Percentiles rank a stretch among this genome's conserved stretches.
Conservation (phyloP, 129 eudicot genomes). For the Artemisia tridentata region DNA sequence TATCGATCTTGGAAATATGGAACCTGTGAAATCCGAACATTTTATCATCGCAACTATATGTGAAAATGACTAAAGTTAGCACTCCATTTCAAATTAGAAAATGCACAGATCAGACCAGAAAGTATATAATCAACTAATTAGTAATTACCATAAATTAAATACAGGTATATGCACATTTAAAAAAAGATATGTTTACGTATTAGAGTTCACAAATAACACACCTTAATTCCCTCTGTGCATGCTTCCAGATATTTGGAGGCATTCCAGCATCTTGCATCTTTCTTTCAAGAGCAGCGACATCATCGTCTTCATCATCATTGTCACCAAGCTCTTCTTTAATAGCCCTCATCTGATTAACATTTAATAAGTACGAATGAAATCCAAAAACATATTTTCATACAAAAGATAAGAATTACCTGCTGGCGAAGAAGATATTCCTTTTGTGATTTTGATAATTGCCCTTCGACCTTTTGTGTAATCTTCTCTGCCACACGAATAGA, state of each 20-base stretch:
- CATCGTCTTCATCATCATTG: constrained; percentile 96
- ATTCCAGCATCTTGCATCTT: constrained; percentile 95
- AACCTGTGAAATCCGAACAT: too few relatives aligned
- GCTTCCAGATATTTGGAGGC: constrained; percentile 93
- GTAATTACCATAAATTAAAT: not conserved
- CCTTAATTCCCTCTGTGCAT: constrained; percentile 93
- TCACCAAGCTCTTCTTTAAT: constrained; percentile 98
- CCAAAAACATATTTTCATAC: constrained; percentile 3
- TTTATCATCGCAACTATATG: not conserved
- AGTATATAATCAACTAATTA: not conserved
- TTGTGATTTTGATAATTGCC: constrained; percentile 86
- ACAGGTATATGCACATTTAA: not conserved
- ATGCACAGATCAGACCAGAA: not conserved
- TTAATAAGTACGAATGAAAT: not conserved
- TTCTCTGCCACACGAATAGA: constrained; percentile 97
- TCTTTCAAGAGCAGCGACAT: constrained; percentile 84
- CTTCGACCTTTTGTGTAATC: constrained; percentile 97
- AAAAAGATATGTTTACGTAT: not conserved
- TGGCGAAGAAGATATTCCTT: constrained; percentile 90
- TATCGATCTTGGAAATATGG: too few relatives aligned
- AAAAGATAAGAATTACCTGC: constrained; percentile 52
- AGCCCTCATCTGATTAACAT: constrained; percentile 74
- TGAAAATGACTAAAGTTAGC: not conserved
- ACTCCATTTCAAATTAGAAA: not conserved
- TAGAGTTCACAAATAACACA: constrained; percentile 19